Conservation (phyloP, 495 filamentous ascomycete species). For the Talaromyces ruber region DNA sequence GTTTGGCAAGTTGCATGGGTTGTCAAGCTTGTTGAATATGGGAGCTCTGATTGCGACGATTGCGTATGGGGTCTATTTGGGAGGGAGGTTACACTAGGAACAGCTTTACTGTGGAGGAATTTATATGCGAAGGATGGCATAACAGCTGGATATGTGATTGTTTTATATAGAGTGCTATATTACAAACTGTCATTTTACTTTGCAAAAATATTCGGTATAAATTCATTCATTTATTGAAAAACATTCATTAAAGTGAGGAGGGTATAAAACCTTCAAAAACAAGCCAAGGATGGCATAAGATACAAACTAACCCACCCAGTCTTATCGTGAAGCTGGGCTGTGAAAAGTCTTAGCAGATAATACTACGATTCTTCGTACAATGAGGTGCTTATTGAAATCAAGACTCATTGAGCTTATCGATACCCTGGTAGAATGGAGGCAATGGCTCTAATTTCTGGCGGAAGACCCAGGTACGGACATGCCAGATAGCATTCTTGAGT, state of each 20-base stretch:
- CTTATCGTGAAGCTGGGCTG: neutral
- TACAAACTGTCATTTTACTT: neutral
- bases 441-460: constrained; percentile 37
- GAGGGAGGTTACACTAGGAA: constrained; percentile 37
- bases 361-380: too few species aligned
- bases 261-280: neutral
- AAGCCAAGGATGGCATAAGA: neutral
- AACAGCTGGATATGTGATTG: too few species aligned
- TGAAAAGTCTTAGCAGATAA: neutral
- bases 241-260: neutral
- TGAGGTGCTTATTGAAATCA: neutral
- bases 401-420: constrained; percentile 22
- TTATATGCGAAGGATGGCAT: neutral
- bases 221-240: neutral
- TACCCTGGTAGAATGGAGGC: constrained; percentile 33
- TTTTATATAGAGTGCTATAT: too few species aligned
- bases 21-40: constrained; percentile 68
- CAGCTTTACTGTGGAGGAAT: neutral
- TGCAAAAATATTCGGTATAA: neutral
- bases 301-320: neutral
- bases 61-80: constrained; percentile 65
- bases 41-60: constrained; percentile 55
- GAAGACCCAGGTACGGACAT: constrained; percentile 44
- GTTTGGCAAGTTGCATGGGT: constrained; percentile 72
- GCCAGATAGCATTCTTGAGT: constrained; percentile 37